Evolutionary conservation across 2,329 filamentous ascomycete genomes (phyloP), one percentile per base, ranked within the genome.

Genomic region (Alternaria tenuissima): DNA sequence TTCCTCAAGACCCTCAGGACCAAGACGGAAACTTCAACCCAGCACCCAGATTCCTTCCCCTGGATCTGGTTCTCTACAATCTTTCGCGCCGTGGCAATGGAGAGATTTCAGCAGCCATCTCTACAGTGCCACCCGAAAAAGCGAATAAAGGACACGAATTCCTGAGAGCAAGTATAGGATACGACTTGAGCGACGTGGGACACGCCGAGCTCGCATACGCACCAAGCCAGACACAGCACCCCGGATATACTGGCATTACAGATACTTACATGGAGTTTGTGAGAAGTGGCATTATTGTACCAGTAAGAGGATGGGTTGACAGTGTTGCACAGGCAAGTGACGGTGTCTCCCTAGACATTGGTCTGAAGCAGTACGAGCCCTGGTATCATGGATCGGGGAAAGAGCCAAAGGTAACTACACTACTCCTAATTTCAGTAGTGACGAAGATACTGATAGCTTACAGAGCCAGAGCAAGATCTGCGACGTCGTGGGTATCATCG

Each of bases 181-280:
- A 75, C 1, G 80, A 85, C 48, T 83, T 85, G 49, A 72, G 75
- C 24, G 77, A 80, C 36, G 63, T 77, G 12, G 78, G 77, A 8
- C 67, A 70, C 2, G 38, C 73, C 28, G 69, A 71, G 34, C 72
- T 86, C 79, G 6, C 76, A 70, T 20, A 73, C 76, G 30, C 75
- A 80, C n/a, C 79, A 70, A 55, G 75, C 0, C 76, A 84, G 20
- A 78, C 80, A 4, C 74, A 81, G 2, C 77, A 84, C n/a, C 88
- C 88, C 1, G 85, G 88, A 0, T 91, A 88, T 71, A 80, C 93
- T 6, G 88, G 88, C 8, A 86, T 93, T 55, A 91, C 89, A 52
- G 89, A 92, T 64, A 85, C 85, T 61, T 95, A 96, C 70, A 78
- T 85, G 28, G 89, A 93, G 53, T 92, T 92, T 69, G 90, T 93